phyloP scores from a whole-genome alignment of 306 rosid genomes.

The Pyrus communis region DNA sequence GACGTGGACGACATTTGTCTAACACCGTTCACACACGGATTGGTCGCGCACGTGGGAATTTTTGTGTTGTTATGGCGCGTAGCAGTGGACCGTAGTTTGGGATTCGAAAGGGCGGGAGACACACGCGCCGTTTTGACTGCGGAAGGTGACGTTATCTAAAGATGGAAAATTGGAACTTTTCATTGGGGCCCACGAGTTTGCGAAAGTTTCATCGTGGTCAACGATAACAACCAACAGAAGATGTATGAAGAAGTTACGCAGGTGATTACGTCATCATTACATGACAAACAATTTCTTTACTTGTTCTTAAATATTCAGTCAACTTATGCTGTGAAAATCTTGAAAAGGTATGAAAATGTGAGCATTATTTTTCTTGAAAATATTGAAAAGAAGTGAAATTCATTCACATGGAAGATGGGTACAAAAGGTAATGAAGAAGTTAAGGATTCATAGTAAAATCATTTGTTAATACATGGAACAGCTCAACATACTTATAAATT shows the following conservation, averaged over 20 bases:
- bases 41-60: background rate
- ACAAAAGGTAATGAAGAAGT: too few species aligned
- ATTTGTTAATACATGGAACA: too few species aligned
- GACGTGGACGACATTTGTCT: conserved; percentile 40
- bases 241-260: background rate
- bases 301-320: too few species aligned
- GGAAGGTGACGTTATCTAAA: background rate
- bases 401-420: too few species aligned
- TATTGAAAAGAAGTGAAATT: too few species aligned
- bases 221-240: background rate
- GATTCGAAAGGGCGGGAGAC: too few species aligned
- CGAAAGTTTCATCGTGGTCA: background rate
- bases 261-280: background rate
- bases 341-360: too few species aligned
- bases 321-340: too few species aligned
- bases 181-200: background rate
- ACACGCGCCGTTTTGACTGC: background rate
- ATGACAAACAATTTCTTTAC: background rate
- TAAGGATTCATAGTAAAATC: too few species aligned
- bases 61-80: background rate
- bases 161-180: background rate
- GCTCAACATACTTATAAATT: too few species aligned
- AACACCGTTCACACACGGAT: conserved; percentile 35
- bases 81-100: background rate
- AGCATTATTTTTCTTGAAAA: too few species aligned